These are phyloP conservation scores for Auriscalpium microsporum DNA, from an alignment of 768 basidiomycete species.

Conservation along the genomic window DNA sequence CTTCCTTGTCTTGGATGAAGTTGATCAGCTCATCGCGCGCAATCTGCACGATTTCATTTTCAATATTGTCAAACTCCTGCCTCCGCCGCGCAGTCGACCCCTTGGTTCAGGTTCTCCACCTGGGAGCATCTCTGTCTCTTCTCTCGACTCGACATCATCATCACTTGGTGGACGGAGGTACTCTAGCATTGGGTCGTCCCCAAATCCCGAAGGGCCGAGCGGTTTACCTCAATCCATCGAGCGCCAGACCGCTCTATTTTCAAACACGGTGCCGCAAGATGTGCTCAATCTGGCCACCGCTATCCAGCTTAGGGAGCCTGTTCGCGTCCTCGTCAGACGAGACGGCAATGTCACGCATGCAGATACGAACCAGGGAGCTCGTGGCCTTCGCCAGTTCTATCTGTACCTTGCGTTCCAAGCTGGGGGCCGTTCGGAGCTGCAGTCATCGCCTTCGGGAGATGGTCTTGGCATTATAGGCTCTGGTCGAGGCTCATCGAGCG, in stretches of 20 bases:
- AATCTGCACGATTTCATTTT: constrained; percentile 95
- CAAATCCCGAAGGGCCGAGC: constrained; percentile 30
- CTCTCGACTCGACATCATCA: constrained; percentile 6
- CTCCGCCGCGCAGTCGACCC: constrained; percentile 69
- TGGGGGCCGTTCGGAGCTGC: constrained; percentile 58
- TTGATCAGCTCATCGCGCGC: constrained; percentile 95
- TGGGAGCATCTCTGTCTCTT: constrained; percentile 16
- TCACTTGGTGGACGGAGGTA: constrained; percentile 37
- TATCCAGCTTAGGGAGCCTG: constrained; percentile 91
- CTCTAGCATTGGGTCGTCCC: constrained; percentile 44
- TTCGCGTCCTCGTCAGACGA: constrained; percentile 92
- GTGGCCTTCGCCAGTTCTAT: constrained; percentile 91
- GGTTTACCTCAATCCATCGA: constrained; percentile 43
- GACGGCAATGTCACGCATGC: constrained; percentile 74
- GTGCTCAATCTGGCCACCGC: constrained; percentile 91
- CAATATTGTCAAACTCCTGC: constrained; percentile 85
- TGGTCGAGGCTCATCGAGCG: constrained; percentile 72
- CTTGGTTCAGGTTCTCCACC: constrained; percentile 38
- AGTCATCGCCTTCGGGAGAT: constrained; percentile 33
- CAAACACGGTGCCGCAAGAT: constrained; percentile 96
- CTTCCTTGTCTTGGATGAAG: constrained; percentile 93
- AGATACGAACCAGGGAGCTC: constrained; percentile 62
- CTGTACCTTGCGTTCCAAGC: constrained; percentile 93
- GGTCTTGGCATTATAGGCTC: constrained; percentile 90
- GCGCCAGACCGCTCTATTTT: constrained; percentile 90